Evolutionary conservation across 2,329 filamentous ascomycete genomes (phyloP).

Genomic region (Neopestalotiopsis clavispora): DNA sequence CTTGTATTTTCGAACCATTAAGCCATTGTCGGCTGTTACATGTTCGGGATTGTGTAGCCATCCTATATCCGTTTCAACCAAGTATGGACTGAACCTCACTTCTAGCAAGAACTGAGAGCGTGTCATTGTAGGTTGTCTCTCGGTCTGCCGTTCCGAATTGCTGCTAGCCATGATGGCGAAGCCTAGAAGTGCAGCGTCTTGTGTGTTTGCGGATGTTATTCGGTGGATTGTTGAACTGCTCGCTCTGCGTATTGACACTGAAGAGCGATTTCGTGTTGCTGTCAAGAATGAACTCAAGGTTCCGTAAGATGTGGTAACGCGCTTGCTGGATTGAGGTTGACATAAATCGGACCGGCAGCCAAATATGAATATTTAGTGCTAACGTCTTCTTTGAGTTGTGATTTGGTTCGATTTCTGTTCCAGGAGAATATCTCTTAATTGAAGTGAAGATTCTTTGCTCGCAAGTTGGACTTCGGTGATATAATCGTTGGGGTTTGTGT

Average conservation of each 20-base stretch:
- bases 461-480: constrained; percentile 18
- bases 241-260: neutral
- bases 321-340: neutral
- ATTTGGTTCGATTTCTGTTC: neutral
- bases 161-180: neutral
- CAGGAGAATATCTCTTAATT: no score
- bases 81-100: constrained; percentile 11
- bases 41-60: neutral
- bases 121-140: neutral
- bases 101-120: constrained; percentile 6
- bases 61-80: constrained; percentile 12
- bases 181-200: neutral
- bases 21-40: neutral
- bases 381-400: neutral
- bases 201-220: no score
- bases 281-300: neutral
- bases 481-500: constrained; percentile 12
- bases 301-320: neutral
- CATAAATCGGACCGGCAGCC: neutral
- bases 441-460: constrained; percentile 1
- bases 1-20: no score
- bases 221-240: neutral
- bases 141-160: neutral
- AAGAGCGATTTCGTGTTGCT: neutral
- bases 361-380: neutral